Percentiles rank a stretch among this genome's conserved stretches.
Evolutionary conservation across 2,329 filamentous ascomycete species (phyloP).

Genomic region (Diaporthe sp.): DNA sequence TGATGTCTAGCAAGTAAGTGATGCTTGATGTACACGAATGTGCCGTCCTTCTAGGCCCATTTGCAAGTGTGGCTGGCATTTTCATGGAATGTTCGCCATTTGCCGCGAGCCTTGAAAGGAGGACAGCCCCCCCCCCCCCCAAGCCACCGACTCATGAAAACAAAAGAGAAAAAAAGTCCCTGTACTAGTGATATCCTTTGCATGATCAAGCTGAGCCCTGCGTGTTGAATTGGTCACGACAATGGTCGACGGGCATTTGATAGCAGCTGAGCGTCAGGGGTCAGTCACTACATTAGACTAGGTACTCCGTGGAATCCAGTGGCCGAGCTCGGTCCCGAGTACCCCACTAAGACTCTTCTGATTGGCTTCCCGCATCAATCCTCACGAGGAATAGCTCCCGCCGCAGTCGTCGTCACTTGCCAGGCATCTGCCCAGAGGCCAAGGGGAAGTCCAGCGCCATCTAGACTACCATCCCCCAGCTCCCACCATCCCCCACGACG

Average conservation of each 20-base stretch:
- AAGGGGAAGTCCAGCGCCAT: background rate
- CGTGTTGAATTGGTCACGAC: background rate
- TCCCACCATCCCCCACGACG: background rate
- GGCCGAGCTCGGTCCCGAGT: constrained; percentile 10
- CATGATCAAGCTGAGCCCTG: background rate
- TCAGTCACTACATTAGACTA: background rate
- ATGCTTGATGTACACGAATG: no score
- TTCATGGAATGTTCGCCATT: no score
- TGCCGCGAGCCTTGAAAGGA: no score
- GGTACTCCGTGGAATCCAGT: background rate
- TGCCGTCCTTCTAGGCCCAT: no score
- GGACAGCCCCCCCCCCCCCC: no score
- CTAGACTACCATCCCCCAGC: background rate
- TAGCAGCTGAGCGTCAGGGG: background rate
- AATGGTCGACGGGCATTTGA: background rate
- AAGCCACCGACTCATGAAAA: no score
- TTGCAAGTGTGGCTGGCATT: no score
- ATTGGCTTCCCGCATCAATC: background rate
- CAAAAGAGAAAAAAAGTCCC: no score
- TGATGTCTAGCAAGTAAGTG: no score
- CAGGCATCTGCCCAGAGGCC: constrained; percentile 17
- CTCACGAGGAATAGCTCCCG: background rate
- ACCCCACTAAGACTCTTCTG: background rate
- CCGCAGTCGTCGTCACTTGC: constrained; percentile 23
- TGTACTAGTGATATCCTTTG: background rate